phyloP scores from a whole-genome alignment of 768 basidiomycete species.

The Russula olivacea region DNA sequence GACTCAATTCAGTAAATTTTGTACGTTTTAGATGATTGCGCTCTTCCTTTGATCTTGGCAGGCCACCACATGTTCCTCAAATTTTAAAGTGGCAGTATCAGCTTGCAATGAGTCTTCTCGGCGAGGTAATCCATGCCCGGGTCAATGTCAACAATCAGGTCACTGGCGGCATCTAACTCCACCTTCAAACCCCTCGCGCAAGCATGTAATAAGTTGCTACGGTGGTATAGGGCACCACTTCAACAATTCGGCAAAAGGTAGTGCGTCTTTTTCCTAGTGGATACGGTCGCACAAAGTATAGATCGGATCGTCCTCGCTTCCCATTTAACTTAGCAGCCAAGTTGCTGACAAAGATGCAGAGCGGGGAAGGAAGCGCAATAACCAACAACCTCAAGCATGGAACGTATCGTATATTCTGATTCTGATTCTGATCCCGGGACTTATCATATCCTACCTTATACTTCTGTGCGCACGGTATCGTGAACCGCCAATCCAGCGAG shows the following conservation, averaged over 20 bases:
- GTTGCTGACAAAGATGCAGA: neutral
- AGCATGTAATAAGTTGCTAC: neutral
- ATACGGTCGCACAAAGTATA: neutral
- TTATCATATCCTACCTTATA: neutral
- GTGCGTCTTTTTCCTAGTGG: neutral
- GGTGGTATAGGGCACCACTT: neutral
- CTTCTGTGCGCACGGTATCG: no score
- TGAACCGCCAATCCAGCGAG: neutral
- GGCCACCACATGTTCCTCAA: neutral
- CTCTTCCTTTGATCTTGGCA: neutral
- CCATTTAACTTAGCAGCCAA: neutral
- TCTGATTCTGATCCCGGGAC: neutral
- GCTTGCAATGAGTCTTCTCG: neutral
- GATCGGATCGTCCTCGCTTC: neutral
- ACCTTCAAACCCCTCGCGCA: neutral
- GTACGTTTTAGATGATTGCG: neutral
- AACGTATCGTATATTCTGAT: neutral
- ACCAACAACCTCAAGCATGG: neutral
- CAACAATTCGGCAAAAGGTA: neutral
- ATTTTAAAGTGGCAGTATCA: neutral
- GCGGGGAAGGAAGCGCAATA: no score
- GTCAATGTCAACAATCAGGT: neutral
- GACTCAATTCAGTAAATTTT: neutral
- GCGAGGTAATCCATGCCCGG: neutral
- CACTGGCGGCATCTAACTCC: neutral